phyloP scores from a whole-genome alignment of 257 asterid genomes.

The Plectranthus barbatus region DNA sequence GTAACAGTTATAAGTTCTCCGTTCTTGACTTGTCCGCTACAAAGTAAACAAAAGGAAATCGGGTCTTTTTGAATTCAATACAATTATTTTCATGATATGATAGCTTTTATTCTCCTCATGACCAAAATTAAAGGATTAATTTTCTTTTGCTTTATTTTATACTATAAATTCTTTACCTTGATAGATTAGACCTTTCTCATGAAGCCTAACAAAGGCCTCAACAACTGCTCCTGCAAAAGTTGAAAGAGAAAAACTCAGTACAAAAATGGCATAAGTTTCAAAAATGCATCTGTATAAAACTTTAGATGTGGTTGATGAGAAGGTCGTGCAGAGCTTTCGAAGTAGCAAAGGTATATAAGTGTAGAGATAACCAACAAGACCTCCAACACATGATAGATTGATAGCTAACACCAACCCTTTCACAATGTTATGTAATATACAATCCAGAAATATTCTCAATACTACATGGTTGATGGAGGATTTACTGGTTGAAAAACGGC shows the following conservation, averaged over 20 bases:
- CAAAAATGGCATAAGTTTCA: neutral
- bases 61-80: neutral
- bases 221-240: conserved; percentile 75
- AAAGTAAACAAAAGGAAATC: neutral
- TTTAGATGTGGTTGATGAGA: too few relatives aligned
- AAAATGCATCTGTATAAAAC: conserved; percentile 1
- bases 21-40: neutral
- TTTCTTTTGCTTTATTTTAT: neutral
- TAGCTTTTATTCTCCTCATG: conserved; percentile 7
- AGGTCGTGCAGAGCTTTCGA: neutral
- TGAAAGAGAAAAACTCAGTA: conserved; percentile 16
- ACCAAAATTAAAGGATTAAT: neutral
- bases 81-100: too few relatives aligned
- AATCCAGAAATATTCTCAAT: conserved; percentile 3
- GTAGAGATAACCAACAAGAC: neutral
- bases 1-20: neutral
- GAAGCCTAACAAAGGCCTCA: conserved; percentile 94
- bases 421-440: conserved; percentile 8
- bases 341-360: neutral
- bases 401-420: too few relatives aligned
- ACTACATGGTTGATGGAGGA: conserved; percentile 33
- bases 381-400: conserved; percentile 6
- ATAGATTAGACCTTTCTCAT: conserved; percentile 91
- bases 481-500: conserved; percentile 38
- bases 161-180: conserved; percentile 49